Base-by-base conservation (phyloP, 1,284 basidiomycete species). In the Rhodofomes roseus region DNA sequence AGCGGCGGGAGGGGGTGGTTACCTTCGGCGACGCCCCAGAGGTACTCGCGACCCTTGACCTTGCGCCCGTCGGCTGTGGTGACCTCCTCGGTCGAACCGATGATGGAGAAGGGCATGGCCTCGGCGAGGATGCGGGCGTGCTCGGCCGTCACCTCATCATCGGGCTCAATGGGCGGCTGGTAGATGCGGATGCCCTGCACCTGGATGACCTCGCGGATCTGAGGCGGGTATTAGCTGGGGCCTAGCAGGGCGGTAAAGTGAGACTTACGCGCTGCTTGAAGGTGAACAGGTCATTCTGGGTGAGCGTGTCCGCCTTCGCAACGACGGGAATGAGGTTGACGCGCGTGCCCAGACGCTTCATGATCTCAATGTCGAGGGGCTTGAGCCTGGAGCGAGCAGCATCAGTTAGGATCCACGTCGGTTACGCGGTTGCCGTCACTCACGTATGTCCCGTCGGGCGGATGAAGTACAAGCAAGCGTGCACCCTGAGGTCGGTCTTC, bases 11-110 rank as follows among this genome's bases (percentile, higher is more conserved):
- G 39, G 43, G 34, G 41, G 51, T 4, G 53, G 23, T 3, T 59
- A 91, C 92, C 92, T 81, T 99, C 96, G 25, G 96, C 96, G 31
- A 98, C 95, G 80, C 97, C 97, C 97, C 97, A 99, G n/a, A 97
- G 86, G 75, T 99, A 99, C 75, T 98, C 93, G 70, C 97, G 90
- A 48, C 97, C 96, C 77, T 98, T 98, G 73, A 99, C 96, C 36
- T 87, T 79, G 60, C 96, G 89, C 12, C 97, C 97, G 73, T 99
- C 96, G 40, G 81, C 75, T 2, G 95, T 97, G 66, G 85, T 85
- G 25, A 99, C 96, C 69, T 99, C 96, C 70, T 96, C 87, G 0
- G 93, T 98, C 34, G 92, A 95, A 37, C 97, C 96, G 69, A 99
- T 99, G 77, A 99, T 97, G 27, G 95, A 96, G 83, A 98, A 99